Conservation (phyloP, 2,329 filamentous ascomycete species). For the Xylaria sp. region DNA sequence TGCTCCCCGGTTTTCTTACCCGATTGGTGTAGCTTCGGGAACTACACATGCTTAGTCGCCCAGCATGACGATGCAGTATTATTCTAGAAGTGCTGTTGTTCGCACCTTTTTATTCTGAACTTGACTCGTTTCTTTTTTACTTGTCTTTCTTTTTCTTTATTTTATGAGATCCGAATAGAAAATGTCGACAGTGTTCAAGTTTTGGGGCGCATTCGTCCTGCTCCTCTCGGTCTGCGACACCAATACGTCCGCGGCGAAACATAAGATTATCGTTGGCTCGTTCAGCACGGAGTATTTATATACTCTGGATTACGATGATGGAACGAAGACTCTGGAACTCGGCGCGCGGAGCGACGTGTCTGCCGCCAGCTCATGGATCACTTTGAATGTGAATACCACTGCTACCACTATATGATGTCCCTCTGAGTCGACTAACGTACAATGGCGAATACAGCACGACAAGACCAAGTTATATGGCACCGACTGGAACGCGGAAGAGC, state of each 20-base stretch:
- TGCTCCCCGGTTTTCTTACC: too few relatives aligned
- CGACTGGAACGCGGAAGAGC: constrained; percentile 20
- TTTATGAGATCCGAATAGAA: too few relatives aligned
- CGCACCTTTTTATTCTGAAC: too few relatives aligned
- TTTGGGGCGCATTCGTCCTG: background rate
- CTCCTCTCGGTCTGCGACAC: background rate
- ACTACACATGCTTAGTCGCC: too few relatives aligned
- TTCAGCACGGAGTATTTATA: constrained; percentile 30
- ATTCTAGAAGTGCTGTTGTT: too few relatives aligned
- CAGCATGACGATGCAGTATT: too few relatives aligned
- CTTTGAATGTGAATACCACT: constrained; percentile 27
- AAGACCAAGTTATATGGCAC: constrained; percentile 31
- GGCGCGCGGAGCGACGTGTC: constrained; percentile 20
- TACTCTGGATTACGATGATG: constrained; percentile 31
- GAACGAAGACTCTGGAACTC: constrained; percentile 21
- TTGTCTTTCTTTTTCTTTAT: background rate
- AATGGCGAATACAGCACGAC: constrained; percentile 24
- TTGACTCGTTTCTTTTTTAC: too few relatives aligned
- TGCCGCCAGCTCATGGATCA: constrained; percentile 29
- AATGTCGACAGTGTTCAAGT: background rate
- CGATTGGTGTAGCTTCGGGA: too few relatives aligned
- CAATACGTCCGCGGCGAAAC: background rate
- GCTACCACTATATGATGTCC: background rate
- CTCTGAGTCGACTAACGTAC: background rate
- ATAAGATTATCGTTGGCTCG: constrained; percentile 28